Percentiles rank a stretch among this genome's conserved stretches.
Conservation (phyloP, 2,329 filamentous ascomycete species). For the Monosporascus sp. region DNA sequence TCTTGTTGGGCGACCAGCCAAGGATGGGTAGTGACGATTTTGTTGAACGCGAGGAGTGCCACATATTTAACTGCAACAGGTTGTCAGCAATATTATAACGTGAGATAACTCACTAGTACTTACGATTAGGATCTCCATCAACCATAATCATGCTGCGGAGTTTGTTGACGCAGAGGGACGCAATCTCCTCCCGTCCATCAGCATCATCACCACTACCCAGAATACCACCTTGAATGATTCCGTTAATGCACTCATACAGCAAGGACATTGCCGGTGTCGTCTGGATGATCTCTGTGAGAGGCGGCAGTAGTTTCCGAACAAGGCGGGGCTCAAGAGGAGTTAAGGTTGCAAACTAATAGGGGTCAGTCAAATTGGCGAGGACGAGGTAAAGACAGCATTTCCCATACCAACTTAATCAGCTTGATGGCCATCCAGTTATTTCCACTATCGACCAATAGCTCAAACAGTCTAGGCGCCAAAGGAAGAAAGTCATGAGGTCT, state of each 20-base stretch:
- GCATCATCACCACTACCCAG: constrained; percentile 75
- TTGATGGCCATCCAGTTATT: constrained; percentile 99
- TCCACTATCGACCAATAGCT: constrained; percentile 81
- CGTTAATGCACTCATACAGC: constrained; percentile 96
- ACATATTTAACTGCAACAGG: constrained; percentile 79
- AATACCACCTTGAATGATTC: constrained; percentile 95
- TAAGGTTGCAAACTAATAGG: constrained; percentile 75
- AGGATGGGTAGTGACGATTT: constrained; percentile 84
- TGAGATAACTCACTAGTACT: constrained; percentile 31
- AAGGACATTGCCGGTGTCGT: constrained; percentile 98
- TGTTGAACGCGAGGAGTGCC: constrained; percentile 88
- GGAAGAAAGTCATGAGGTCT: constrained; percentile 90
- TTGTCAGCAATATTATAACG: constrained; percentile 9
- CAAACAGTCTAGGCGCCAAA: constrained; percentile 84
- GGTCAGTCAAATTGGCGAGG: constrained; percentile 15
- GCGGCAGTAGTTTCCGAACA: constrained; percentile 84
- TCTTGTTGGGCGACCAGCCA: constrained; percentile 86
- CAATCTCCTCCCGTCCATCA: constrained; percentile 83
- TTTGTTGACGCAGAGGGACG: constrained; percentile 85
- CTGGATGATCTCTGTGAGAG: constrained; percentile 85
- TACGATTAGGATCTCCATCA: constrained; percentile 87
- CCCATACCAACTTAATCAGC: constrained; percentile 81
- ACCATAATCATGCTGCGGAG: constrained; percentile 90
- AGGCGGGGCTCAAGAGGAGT: constrained; percentile 89
- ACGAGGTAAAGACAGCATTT: constrained; percentile 4